These are phyloP conservation scores for Xylaria scruposa DNA, from an alignment of 495 filamentous ascomycete genomes.

Conservation along the genomic window DNA sequence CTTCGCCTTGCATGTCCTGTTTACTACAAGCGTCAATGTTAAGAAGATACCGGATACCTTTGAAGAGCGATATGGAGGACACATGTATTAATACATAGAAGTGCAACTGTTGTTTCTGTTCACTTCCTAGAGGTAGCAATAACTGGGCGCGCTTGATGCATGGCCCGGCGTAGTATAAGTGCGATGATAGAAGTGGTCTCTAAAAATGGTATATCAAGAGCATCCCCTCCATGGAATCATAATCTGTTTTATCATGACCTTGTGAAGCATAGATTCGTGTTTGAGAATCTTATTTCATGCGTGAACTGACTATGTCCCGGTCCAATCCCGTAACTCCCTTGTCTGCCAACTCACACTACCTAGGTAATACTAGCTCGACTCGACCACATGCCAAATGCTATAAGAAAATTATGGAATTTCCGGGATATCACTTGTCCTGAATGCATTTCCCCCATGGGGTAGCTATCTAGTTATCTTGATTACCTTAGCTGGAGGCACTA, in stretches of 20 bases:
- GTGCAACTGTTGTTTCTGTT: slow-evolving; percentile 13
- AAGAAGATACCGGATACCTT: slow-evolving; percentile 29
- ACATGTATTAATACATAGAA: slow-evolving; percentile 25
- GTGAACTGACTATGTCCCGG: not conserved
- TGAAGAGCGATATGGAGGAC: slow-evolving; percentile 20
- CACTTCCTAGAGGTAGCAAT: slow-evolving; percentile 29
- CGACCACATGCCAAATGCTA: not conserved
- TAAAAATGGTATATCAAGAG: slow-evolving; percentile 4
- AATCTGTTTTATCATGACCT: not conserved
- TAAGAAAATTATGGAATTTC: not conserved
- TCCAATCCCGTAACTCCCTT: not conserved
- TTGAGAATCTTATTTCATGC: not conserved
- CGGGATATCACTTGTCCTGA: not conserved
- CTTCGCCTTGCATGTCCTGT: slow-evolving; percentile 23
- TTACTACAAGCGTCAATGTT: slow-evolving; percentile 20
- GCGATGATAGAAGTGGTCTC: slow-evolving; percentile 10
- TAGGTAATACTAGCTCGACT: not conserved
- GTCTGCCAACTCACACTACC: no score
- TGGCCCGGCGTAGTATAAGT: slow-evolving; percentile 16
- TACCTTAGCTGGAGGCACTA: not conserved
- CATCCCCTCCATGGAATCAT: not conserved
- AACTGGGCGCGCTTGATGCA: slow-evolving; percentile 21
- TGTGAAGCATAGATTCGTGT: not conserved
- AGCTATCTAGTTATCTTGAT: not conserved
- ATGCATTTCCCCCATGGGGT: not conserved